phyloP scores from a whole-genome alignment of 2,329 filamentous ascomycete species.

The Fusarium redolens region DNA sequence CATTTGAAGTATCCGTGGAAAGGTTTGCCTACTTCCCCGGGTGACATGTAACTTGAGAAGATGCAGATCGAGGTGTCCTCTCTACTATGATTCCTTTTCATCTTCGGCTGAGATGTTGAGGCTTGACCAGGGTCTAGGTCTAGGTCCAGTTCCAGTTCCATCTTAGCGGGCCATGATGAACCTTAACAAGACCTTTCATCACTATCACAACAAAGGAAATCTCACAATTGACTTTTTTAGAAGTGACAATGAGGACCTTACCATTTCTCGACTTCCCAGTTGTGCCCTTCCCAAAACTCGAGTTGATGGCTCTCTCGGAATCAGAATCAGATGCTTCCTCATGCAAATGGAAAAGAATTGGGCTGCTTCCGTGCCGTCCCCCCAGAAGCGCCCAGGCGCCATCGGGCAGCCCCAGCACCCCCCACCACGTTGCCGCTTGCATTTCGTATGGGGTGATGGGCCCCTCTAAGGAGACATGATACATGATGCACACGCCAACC shows the following conservation, averaged over 20 bases:
- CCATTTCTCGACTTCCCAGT: not conserved
- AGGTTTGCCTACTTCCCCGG: not conserved
- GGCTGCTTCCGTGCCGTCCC: constrained; percentile 26
- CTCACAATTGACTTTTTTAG: not conserved
- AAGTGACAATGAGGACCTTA: not conserved
- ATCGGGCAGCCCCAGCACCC: constrained; percentile 26
- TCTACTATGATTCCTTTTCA: constrained; percentile 5
- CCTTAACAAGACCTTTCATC: constrained; percentile 11
- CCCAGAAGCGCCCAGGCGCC: constrained; percentile 12
- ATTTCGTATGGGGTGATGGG: constrained; percentile 36
- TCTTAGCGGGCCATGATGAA: constrained; percentile 21
- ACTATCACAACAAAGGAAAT: not conserved
- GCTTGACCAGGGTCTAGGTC: constrained; percentile 12
- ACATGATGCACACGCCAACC: constrained; percentile 21
- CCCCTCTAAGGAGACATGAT: constrained; percentile 17
- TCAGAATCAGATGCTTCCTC: constrained; percentile 16
- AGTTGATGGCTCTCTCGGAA: not conserved
- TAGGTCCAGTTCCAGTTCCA: not conserved
- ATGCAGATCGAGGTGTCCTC: constrained; percentile 7
- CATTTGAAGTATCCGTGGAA: not conserved
- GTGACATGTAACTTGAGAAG: constrained; percentile 6
- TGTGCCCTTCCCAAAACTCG: not conserved
- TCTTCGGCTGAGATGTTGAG: constrained; percentile 20
- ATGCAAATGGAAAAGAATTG: constrained; percentile 20
- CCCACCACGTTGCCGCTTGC: constrained; percentile 26